A percentile compares a stretch with the other conserved stretches of the same genome.
These are phyloP conservation scores for Colletotrichum siamense DNA, from an alignment of 2,329 filamentous ascomycete genomes.

Conservation along the genomic window DNA sequence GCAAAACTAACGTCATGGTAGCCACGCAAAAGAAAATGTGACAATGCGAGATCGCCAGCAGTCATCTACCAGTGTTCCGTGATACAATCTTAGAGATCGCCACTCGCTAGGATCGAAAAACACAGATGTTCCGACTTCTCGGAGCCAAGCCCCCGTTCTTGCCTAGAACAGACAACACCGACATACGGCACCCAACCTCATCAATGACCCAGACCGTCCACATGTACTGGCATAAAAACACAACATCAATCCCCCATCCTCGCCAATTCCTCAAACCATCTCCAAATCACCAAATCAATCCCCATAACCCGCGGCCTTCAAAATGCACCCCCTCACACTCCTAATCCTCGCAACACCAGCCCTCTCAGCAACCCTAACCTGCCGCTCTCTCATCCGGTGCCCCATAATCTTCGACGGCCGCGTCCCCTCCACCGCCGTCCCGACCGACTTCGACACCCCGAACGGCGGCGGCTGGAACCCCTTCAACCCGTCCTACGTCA, in stretches of 20 bases:
- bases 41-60: too few species aligned
- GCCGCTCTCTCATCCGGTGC: conserved; percentile 28
- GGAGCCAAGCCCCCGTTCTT: neutral
- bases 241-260: neutral
- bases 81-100: too few species aligned
- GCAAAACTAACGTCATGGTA: too few species aligned
- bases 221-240: neutral
- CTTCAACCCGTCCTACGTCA: conserved; percentile 42
- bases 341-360: neutral
- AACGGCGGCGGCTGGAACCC: conserved; percentile 30
- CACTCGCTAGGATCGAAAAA: neutral
- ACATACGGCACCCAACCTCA: neutral
- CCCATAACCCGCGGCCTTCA: neutral
- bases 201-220: neutral
- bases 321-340: neutral
- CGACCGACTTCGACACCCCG: conserved; percentile 35
- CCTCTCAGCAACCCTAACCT: neutral
- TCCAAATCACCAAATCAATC: neutral
- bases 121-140: neutral
- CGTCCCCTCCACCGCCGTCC: conserved; percentile 28
- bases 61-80: too few species aligned
- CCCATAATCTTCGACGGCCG: conserved; percentile 43
- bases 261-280: accelerated
- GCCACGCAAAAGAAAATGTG: too few species aligned
- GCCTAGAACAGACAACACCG: neutral